Percentiles rank a stretch among this genome's conserved stretches.
phyloP scores from a whole-genome alignment of 768 basidiomycete genomes.

The Mycena olivaceomarginata region DNA sequence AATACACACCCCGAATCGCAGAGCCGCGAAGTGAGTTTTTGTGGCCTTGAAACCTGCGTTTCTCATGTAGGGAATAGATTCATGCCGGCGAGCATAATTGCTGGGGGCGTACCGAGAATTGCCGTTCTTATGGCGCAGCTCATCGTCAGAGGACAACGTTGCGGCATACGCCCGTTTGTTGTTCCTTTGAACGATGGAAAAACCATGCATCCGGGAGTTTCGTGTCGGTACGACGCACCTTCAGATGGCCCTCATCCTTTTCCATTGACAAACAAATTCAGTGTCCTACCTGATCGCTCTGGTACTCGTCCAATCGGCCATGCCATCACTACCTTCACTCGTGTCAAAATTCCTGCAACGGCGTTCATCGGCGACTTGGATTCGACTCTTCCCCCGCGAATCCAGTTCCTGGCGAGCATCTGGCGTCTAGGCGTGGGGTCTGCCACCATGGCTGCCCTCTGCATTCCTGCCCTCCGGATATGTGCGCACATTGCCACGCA shows the following conservation, averaged over 20 bases:
- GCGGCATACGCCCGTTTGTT: conserved; percentile 53
- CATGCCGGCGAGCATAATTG: conserved; percentile 55
- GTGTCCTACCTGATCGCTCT: conserved; percentile 28
- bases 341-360: conserved; percentile 52
- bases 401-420: conserved; percentile 49
- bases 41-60: background rate
- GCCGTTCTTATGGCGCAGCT: conserved; percentile 54
- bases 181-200: conserved; percentile 51
- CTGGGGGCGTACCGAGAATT: conserved; percentile 49
- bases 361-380: conserved; percentile 47
- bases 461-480: conserved; percentile 48
- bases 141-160: conserved; percentile 44
- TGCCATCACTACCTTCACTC: conserved; percentile 54
- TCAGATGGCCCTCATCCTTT: background rate
- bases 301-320: conserved; percentile 50
- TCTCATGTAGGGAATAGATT: conserved; percentile 39
- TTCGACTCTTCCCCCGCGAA: background rate
- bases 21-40: conserved; percentile 49
- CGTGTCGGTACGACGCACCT: conserved; percentile 39
- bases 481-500: conserved; percentile 47
- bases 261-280: background rate
- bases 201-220: conserved; percentile 51
- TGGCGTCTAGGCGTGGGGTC: conserved; percentile 54
- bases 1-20: conserved; percentile 48
- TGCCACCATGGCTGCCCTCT: too few species aligned